Percentiles rank a stretch among this genome's conserved stretches.
Conservation (phyloP, 2,329 filamentous ascomycete species). For the Neopestalotiopsis sp. region DNA sequence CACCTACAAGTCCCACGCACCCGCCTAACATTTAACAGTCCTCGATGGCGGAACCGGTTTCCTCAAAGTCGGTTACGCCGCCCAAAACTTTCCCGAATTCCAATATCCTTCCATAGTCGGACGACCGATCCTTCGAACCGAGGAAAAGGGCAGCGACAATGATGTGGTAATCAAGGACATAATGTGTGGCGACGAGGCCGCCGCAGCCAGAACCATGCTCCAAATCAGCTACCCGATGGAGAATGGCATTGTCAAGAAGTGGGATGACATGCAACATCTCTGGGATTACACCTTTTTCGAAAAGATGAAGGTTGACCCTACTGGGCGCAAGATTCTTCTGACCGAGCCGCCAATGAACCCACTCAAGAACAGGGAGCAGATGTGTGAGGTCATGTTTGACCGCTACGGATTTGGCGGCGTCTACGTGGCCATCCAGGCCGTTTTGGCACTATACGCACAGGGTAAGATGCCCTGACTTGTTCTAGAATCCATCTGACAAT, state of each 20-base stretch:
- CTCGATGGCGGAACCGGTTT: conserved; percentile 99
- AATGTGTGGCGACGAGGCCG: conserved; percentile 99
- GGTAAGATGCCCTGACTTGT: conserved; percentile 51
- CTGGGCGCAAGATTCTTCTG: conserved; percentile 93
- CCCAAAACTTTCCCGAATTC: conserved; percentile 98
- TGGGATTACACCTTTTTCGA: conserved; percentile 99
- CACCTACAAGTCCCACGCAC: conserved; percentile 17
- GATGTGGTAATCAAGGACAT: conserved; percentile 91
- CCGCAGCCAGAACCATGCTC: conserved; percentile 93
- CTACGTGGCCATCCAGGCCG: conserved; percentile 97
- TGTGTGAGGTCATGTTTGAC: conserved; percentile 99
- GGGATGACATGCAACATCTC: conserved; percentile 99
- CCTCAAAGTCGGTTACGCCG: conserved; percentile 98
- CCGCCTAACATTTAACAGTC: conserved; percentile 60
- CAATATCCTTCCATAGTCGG: conserved; percentile 98
- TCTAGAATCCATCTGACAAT: conserved; percentile 17
- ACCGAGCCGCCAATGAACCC: conserved; percentile 99
- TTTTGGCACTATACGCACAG: conserved; percentile 94
- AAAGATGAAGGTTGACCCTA: conserved; percentile 92
- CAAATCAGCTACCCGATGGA: conserved; percentile 99
- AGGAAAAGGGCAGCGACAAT: conserved; percentile 73
- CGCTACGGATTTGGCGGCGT: conserved; percentile 95
- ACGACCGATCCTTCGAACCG: conserved; percentile 93
- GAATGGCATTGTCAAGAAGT: conserved; percentile 98
- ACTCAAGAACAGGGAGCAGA: conserved; percentile 93